phyloP scores from a whole-genome alignment of 2,329 filamentous ascomycete species.

The Phoma sp. region DNA sequence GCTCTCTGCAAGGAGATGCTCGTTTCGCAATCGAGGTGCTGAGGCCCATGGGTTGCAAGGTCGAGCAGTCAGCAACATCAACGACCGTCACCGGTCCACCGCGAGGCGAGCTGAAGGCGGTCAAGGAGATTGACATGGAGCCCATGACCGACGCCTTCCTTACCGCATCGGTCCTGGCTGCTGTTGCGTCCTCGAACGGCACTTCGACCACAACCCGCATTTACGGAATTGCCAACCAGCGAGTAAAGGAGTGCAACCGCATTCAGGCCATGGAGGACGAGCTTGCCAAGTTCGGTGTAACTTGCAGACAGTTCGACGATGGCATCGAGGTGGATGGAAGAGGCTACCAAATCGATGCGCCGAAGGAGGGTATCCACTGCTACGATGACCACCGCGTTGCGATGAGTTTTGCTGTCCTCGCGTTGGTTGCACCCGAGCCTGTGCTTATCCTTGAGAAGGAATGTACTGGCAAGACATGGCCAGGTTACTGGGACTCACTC shows the following conservation, averaged over 20 bases:
- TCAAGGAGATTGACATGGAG: conserved; percentile 94
- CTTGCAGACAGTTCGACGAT: conserved; percentile 87
- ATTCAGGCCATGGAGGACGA: conserved; percentile 96
- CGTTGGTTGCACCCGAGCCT: conserved; percentile 72
- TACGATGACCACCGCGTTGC: conserved; percentile 98
- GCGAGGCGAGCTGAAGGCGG: conserved; percentile 73
- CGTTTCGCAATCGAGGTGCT: conserved; percentile 91
- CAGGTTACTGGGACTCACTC: conserved; percentile 95
- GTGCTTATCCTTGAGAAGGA: conserved; percentile 87
- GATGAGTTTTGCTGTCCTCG: conserved; percentile 96
- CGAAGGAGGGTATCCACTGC: conserved; percentile 77
- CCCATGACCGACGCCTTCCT: conserved; percentile 99
- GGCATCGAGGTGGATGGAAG: conserved; percentile 80
- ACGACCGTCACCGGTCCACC: conserved; percentile 94
- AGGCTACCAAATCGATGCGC: conserved; percentile 58
- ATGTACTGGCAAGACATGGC: conserved; percentile 97
- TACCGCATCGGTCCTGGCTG: conserved; percentile 90
- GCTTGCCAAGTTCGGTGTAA: conserved; percentile 90
- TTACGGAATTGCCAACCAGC: conserved; percentile 93
- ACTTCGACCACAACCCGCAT: conserved; percentile 76
- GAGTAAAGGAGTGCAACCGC: conserved; percentile 97
- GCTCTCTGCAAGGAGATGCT: conserved; percentile 92
- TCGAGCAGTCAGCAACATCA: conserved; percentile 82
- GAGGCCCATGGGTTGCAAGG: conserved; percentile 89
- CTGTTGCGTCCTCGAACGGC: conserved; percentile 77